These are phyloP conservation scores for Fusarium verrucosum DNA, from an alignment of 2,329 filamentous ascomycete species.

Conservation along the genomic window DNA sequence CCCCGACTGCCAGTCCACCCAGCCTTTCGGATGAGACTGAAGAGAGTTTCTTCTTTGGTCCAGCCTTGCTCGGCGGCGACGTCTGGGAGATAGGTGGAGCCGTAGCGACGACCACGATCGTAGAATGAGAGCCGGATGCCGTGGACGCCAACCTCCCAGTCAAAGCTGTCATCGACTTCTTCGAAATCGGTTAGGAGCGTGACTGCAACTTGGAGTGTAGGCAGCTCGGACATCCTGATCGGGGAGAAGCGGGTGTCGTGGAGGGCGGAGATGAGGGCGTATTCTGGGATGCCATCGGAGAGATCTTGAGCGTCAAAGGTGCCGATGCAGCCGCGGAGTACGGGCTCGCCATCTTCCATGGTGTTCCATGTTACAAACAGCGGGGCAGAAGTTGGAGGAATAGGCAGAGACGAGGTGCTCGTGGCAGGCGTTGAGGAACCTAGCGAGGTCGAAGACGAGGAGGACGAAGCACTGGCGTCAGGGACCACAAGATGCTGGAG, in stretches of 20 bases:
- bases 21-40: slow-evolving; percentile 92
- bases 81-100: slow-evolving; percentile 91
- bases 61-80: slow-evolving; percentile 93
- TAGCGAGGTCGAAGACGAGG: slow-evolving; percentile 54
- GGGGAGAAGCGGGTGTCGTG: slow-evolving; percentile 71
- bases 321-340: slow-evolving; percentile 92
- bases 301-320: slow-evolving; percentile 86
- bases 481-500: slow-evolving; percentile 53
- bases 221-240: slow-evolving; percentile 63
- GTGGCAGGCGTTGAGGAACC: slow-evolving; percentile 58
- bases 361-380: slow-evolving; percentile 97
- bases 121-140: slow-evolving; percentile 87
- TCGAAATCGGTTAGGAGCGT: slow-evolving; percentile 91
- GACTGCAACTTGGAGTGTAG: slow-evolving; percentile 70
- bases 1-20: slow-evolving; percentile 87
- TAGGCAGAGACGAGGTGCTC: slow-evolving; percentile 54
- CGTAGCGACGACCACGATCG: slow-evolving; percentile 76
- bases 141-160: slow-evolving; percentile 88
- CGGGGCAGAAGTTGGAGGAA: slow-evolving; percentile 65
- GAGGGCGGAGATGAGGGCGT: slow-evolving; percentile 81
- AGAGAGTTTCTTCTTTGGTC: slow-evolving; percentile 90
- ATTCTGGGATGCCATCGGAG: slow-evolving; percentile 75
- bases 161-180: slow-evolving; percentile 73
- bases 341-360: slow-evolving; percentile 57
- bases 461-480: slow-evolving; percentile 47